Percentiles rank a stretch among this genome's conserved stretches.
Conservation (phyloP, 75 land plant genomes). For the Cryptomeria japonica region DNA sequence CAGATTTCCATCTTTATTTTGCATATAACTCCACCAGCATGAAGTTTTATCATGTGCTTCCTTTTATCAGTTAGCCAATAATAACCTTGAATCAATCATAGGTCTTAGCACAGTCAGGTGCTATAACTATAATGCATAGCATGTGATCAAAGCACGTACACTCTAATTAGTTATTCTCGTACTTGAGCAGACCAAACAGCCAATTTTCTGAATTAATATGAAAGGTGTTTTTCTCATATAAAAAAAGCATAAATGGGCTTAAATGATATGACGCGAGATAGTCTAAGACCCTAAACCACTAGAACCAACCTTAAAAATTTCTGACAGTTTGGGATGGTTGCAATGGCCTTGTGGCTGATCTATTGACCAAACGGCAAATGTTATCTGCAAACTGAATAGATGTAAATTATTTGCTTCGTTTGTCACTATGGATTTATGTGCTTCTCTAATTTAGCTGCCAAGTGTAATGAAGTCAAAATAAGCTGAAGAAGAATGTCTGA, state of each 20-base stretch:
- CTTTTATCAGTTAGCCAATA: not conserved
- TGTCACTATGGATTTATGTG: not conserved
- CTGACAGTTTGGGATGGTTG: not conserved
- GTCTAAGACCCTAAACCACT: not conserved
- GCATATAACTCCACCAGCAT: not conserved
- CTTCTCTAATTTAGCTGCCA: not conserved
- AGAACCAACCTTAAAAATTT: not conserved
- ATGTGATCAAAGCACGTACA: not conserved
- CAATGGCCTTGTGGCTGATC: not conserved
- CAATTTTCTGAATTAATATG: not conserved
- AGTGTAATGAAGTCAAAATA: not conserved
- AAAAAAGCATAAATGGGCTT: not conserved
- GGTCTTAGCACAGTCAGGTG: not conserved
- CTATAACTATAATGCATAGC: not conserved
- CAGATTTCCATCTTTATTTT: not conserved
- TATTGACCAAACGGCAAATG: not conserved
- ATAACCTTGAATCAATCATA: not conserved
- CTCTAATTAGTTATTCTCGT: not conserved
- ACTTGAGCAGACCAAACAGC: not conserved
- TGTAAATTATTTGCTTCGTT: not conserved
- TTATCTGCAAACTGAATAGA: not conserved
- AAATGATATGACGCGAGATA: not conserved
- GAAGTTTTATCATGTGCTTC: not conserved
- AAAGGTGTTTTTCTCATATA: no score
- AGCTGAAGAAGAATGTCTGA: not conserved